Evolutionary conservation across 495 filamentous ascomycete species (phyloP).

Genomic region (Amphirosellinia nigrospora): DNA sequence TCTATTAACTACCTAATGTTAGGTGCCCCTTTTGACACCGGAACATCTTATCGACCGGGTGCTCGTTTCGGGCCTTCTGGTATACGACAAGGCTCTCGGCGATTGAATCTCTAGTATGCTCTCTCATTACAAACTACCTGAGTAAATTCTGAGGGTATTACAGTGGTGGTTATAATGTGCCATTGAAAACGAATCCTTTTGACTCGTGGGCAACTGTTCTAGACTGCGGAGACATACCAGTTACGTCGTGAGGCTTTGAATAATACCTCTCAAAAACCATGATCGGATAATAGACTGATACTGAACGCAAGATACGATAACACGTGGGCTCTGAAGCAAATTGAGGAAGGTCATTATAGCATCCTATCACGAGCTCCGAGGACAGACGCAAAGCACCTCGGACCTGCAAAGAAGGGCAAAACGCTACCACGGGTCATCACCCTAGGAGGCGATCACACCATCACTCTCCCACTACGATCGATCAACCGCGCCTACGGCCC

Average conservation of each 20-base stretch:
- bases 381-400: conserved; percentile 53
- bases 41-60: conserved; percentile 56
- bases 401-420: conserved; percentile 58
- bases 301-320: conserved; percentile 64
- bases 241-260: conserved; percentile 63
- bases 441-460: conserved; percentile 83
- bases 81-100: conserved; percentile 80
- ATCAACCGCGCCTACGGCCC: conserved; percentile 79
- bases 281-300: background rate
- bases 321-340: conserved; percentile 75
- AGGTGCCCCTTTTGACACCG: conserved; percentile 51
- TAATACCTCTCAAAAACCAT: background rate
- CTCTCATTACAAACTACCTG: background rate
- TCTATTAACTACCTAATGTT: conserved; percentile 23
- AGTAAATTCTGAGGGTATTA: background rate
- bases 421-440: conserved; percentile 69
- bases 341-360: conserved; percentile 70
- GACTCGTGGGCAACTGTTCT: conserved; percentile 76
- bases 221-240: conserved; percentile 86
- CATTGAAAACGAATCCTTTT: conserved; percentile 81
- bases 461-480: conserved; percentile 78
- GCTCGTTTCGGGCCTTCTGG: conserved; percentile 86
- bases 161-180: conserved; percentile 78
- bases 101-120: conserved; percentile 67
- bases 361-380: conserved; percentile 58